These are phyloP conservation scores for Clonostachys sp. DNA, from an alignment of 2,329 filamentous ascomycete genomes.

Conservation along the genomic window DNA sequence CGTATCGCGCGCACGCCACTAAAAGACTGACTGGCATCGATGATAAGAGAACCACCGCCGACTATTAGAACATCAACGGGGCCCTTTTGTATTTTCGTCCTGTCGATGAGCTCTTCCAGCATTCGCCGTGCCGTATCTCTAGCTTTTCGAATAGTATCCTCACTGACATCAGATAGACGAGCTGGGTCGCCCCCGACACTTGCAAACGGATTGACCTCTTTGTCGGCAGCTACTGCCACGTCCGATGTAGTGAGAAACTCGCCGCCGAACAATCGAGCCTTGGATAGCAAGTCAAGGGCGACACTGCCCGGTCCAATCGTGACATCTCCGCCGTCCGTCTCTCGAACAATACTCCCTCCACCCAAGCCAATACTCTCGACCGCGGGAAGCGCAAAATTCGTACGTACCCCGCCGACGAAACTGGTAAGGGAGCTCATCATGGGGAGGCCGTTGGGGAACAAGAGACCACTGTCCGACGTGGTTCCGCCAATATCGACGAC, in stretches of 20 bases:
- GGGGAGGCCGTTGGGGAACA: constrained; percentile 59
- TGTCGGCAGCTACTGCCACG: constrained; percentile 13
- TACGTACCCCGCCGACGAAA: constrained; percentile 56
- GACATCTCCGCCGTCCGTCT: constrained; percentile 18
- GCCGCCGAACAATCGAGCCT: constrained; percentile 54
- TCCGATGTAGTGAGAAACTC: constrained; percentile 55
- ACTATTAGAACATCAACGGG: constrained; percentile 57
- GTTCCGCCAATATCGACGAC: constrained; percentile 66
- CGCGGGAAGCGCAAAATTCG: constrained; percentile 55
- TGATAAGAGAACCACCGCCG: constrained; percentile 57
- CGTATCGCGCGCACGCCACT: constrained; percentile 50
- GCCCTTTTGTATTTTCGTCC: constrained; percentile 58
- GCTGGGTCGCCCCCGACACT: constrained; percentile 25
- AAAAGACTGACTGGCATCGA: constrained; percentile 39
- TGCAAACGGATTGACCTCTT: no score
- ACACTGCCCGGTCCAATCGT: constrained; percentile 59
- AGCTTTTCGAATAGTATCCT: constrained; percentile 27
- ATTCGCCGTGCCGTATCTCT: constrained; percentile 37
- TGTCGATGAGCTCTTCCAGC: constrained; percentile 52
- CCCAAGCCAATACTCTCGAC: constrained; percentile 57
- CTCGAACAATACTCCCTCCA: constrained; percentile 49
- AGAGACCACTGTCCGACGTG: constrained; percentile 58
- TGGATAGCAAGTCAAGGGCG: constrained; percentile 47
- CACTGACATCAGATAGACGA: constrained; percentile 33
- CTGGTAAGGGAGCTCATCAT: constrained; percentile 59